A percentile compares a stretch with the other conserved stretches of the same genome.
Evolutionary conservation across 352 stramenopile species (phyloP).

Genomic region (Pythium chondricola): DNA sequence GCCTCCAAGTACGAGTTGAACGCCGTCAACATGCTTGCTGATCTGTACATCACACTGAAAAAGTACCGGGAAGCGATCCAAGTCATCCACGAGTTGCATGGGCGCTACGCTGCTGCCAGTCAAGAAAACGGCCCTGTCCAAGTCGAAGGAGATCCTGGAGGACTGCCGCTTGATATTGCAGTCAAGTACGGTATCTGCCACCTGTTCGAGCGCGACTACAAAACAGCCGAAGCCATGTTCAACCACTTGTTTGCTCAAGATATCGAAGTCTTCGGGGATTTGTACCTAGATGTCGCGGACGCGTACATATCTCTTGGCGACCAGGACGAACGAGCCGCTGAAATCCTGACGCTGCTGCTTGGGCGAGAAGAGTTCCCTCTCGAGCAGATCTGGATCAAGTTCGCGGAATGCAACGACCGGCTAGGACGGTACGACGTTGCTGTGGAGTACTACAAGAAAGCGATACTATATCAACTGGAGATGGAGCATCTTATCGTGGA

Average conservation of each 20-base stretch:
- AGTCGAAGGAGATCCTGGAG: constrained; percentile 56
- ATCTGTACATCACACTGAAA: constrained; percentile 83
- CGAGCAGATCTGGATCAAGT: constrained; percentile 82
- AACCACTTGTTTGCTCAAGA: constrained; percentile 78
- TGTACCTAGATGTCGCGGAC: constrained; percentile 81
- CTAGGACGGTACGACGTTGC: constrained; percentile 55
- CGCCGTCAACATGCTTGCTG: constrained; percentile 84
- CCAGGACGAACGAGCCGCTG: constrained; percentile 54
- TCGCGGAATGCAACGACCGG: constrained; percentile 65
- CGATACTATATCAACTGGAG: constrained; percentile 42
- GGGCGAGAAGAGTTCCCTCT: constrained; percentile 60
- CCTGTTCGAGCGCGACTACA: constrained; percentile 67
- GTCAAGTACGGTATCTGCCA: constrained; percentile 87
- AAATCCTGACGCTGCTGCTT: constrained; percentile 65
- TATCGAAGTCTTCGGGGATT: constrained; percentile 76
- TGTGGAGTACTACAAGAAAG: constrained; percentile 76
- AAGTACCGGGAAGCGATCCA: constrained; percentile 77
- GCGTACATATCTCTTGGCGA: constrained; percentile 69
- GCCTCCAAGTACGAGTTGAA: constrained; percentile 79
- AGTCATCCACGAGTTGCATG: constrained; percentile 72
- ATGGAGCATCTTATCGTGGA: constrained; percentile 45
- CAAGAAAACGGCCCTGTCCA: constrained; percentile 39
- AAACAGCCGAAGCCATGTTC: constrained; percentile 76
- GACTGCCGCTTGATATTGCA: constrained; percentile 76
- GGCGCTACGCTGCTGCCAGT: constrained; percentile 45